Conservation (phyloP, 345 rosid genomes). For the Acer negundo region DNA sequence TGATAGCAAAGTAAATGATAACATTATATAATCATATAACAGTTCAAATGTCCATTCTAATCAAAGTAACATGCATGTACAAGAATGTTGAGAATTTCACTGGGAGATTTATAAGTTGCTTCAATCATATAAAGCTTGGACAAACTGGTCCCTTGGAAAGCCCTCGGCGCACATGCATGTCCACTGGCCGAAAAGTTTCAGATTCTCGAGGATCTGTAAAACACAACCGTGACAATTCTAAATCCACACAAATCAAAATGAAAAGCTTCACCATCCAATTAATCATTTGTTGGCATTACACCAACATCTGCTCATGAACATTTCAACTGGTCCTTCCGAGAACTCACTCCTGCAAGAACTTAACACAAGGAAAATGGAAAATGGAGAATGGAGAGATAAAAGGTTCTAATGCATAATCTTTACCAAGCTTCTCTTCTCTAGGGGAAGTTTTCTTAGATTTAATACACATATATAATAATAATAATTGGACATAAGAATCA, state of each 20-base stretch:
- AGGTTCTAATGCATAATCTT: too few species aligned
- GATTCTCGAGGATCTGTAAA: slow-evolving; percentile 63
- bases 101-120: background rate
- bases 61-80: background rate
- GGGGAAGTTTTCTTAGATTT: too few species aligned
- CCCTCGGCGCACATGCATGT: slow-evolving; percentile 57
- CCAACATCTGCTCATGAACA: background rate
- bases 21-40: background rate
- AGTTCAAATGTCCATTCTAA: background rate
- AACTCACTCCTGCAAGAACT: background rate
- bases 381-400: background rate
- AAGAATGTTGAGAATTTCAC: background rate
- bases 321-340: background rate
- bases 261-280: background rate
- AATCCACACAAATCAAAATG: background rate
- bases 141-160: slow-evolving; percentile 52
- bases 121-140: slow-evolving; percentile 42
- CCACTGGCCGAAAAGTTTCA: slow-evolving; percentile 44
- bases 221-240: background rate
- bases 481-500: too few species aligned
- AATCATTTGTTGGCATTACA: background rate
- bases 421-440: too few species aligned
- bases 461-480: too few species aligned
- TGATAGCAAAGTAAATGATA: background rate
- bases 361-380: background rate